Percentiles rank a stretch among this genome's conserved stretches.
phyloP scores from a whole-genome alignment of 306 rosid genomes.

The Astragalus membranaceus region DNA sequence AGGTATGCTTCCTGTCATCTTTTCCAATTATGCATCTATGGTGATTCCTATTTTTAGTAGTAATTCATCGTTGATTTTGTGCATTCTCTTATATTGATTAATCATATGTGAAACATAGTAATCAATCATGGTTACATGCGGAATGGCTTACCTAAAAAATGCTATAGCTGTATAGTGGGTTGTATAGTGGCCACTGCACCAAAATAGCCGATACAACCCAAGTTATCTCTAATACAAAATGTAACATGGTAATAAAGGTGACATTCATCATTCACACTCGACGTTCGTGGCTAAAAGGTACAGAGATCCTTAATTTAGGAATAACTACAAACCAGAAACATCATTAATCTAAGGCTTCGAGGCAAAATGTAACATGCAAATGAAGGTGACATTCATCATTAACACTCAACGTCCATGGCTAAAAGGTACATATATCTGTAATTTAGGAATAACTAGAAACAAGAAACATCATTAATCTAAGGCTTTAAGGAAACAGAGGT shows the following conservation, averaged over 20 bases:
- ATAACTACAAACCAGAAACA: not conserved
- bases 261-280: not conserved
- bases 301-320: not conserved
- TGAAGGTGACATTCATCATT: no score
- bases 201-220: not conserved
- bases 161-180: not conserved
- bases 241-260: not conserved
- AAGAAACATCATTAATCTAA: not conserved
- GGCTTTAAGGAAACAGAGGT: not conserved
- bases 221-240: not conserved
- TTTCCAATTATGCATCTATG: not conserved
- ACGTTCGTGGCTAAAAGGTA: not conserved
- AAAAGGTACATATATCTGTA: not conserved
- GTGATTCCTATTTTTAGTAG: not conserved
- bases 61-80: not conserved
- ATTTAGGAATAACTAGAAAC: not conserved
- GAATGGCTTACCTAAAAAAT: not conserved
- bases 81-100: not conserved
- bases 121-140: not conserved
- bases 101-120: not conserved
- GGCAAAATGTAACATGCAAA: not conserved
- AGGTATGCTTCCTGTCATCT: slow-evolving; percentile 41
- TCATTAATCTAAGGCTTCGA: not conserved
- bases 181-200: not conserved
- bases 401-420: not conserved